Conservation (phyloP, 129 eudicot species). For the Chrysanthemum makinoi region DNA sequence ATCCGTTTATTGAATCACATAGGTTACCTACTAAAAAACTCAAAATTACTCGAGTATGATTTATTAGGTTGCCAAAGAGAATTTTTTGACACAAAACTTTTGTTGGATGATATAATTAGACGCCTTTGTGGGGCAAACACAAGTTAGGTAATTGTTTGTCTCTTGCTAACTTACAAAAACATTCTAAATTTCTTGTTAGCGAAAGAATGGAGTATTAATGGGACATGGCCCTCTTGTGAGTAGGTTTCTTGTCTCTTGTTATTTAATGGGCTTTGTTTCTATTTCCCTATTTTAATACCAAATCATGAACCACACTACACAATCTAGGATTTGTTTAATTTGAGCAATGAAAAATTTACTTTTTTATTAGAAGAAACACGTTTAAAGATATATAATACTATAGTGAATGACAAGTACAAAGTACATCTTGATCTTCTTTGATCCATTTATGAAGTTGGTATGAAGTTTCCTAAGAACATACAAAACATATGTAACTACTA, state of each 20-base stretch:
- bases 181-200: constrained; percentile 27
- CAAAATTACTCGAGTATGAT: background rate
- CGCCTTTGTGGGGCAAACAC: constrained; percentile 31
- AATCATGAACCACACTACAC: constrained; percentile 11
- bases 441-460: constrained; percentile 20
- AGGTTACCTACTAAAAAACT: background rate
- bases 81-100: background rate
- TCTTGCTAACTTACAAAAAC: constrained; percentile 22
- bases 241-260: constrained; percentile 32
- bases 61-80: background rate
- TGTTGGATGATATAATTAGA: background rate
- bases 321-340: constrained; percentile 10
- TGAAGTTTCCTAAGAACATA: constrained; percentile 24
- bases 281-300: constrained; percentile 18
- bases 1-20: too few species aligned
- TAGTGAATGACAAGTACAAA: constrained; percentile 21
- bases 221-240: constrained; percentile 26
- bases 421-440: constrained; percentile 30
- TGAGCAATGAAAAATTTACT: background rate
- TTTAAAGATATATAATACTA: constrained; percentile 15
- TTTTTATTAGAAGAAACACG: constrained; percentile 7
- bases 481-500: background rate
- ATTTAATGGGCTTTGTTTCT: constrained; percentile 29
- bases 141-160: constrained; percentile 34
- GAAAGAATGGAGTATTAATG: constrained; percentile 23